Conservation (phyloP, 352 stramenopile genomes). For the Phytophthora rubi region DNA sequence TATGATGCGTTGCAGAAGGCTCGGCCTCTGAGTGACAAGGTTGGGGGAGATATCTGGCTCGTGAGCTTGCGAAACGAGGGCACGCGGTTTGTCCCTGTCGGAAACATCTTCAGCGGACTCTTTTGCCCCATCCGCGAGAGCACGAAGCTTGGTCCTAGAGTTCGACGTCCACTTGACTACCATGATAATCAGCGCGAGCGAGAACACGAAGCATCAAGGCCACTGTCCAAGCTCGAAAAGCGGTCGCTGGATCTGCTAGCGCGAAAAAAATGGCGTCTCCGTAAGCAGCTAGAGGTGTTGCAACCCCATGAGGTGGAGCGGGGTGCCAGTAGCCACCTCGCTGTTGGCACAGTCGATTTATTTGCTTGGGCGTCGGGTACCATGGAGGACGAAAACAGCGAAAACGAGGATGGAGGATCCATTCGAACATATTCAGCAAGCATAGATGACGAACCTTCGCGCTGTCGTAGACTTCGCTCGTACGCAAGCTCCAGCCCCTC, state of each 20-base stretch:
- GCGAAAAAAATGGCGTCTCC: conserved; percentile 66
- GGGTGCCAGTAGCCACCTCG: conserved; percentile 55
- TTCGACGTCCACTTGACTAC: conserved; percentile 74
- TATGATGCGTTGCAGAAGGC: conserved; percentile 90
- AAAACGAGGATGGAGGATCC: conserved; percentile 11
- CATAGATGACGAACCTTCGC: conserved; percentile 12
- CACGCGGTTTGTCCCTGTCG: conserved; percentile 88
- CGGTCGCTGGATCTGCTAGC: conserved; percentile 57
- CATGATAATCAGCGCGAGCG: conserved; percentile 10
- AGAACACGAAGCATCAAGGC: conserved; percentile 17
- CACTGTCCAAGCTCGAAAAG: conserved; percentile 59
- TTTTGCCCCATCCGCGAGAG: conserved; percentile 89
- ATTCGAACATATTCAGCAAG: conserved; percentile 16
- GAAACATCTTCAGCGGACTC: conserved; percentile 94
- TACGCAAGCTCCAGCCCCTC: conserved; percentile 15
- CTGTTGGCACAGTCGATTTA: conserved; percentile 64
- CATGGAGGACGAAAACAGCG: conserved; percentile 3
- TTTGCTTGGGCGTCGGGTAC: conserved; percentile 69
- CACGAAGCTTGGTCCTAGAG: conserved; percentile 53
- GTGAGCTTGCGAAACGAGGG: conserved; percentile 88
- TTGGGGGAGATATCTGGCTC: conserved; percentile 90
- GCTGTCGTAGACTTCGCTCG: conserved; percentile 19
- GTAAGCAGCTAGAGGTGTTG: conserved; percentile 71
- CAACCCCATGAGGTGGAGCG: conserved; percentile 69
- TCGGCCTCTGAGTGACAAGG: conserved; percentile 86